phyloP scores from a whole-genome alignment of 257 asterid species.

The Anisodus acutangulus region DNA sequence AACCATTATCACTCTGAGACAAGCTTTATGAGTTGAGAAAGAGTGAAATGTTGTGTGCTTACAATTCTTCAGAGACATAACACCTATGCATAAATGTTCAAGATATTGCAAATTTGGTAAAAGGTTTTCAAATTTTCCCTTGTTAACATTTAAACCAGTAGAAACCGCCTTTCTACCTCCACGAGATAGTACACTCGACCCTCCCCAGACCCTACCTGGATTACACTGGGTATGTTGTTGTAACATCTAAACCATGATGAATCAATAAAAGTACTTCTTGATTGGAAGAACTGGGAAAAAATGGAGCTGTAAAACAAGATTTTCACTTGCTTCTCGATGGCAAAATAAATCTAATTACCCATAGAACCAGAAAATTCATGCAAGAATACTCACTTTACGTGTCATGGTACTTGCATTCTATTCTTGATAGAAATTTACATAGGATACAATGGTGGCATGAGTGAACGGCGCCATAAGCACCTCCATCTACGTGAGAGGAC shows the following conservation, averaged over 20 bases:
- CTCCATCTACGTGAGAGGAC: conserved; percentile 27
- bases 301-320: neutral
- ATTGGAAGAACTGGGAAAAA: neutral
- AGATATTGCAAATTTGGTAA: neutral
- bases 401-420: neutral
- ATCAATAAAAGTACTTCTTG: neutral
- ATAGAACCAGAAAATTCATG: neutral
- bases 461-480: conserved; percentile 25
- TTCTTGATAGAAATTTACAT: conserved; percentile 5
- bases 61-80: neutral
- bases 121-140: neutral
- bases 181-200: too few relatives aligned
- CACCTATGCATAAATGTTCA: neutral
- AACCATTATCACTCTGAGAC: neutral
- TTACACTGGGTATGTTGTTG: too few relatives aligned
- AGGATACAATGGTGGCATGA: neutral
- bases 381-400: conserved; percentile 7
- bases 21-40: neutral
- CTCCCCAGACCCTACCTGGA: too few relatives aligned
- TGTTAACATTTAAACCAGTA: neutral
- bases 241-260: neutral
- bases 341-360: neutral
- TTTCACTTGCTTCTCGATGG: neutral
- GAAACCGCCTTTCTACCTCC: too few relatives aligned
- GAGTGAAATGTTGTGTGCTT: neutral